phyloP scores from a whole-genome alignment of 202 grass and related monocot genomes.

The Dendrocalamus latiflorus region DNA sequence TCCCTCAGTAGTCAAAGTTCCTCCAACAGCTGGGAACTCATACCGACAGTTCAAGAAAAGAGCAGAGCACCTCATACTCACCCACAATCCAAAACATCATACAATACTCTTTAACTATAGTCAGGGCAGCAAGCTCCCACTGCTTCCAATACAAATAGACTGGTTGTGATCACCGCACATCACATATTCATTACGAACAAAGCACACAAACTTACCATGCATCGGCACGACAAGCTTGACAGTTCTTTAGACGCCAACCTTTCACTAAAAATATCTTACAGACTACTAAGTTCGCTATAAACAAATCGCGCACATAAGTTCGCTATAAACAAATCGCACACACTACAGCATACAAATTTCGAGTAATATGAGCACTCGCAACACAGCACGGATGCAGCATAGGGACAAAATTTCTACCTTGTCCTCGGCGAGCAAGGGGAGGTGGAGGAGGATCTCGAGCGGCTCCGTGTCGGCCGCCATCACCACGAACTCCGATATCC shows the following conservation, averaged over 20 bases:
- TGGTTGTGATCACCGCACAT: neutral
- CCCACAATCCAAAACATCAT: neutral
- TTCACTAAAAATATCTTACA: neutral
- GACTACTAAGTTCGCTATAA: neutral
- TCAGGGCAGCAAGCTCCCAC: neutral
- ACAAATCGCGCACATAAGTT: neutral
- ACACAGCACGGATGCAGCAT: neutral
- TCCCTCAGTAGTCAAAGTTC: neutral
- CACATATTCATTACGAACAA: neutral
- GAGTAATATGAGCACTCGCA: neutral
- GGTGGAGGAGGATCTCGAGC: slow-evolving; percentile 90
- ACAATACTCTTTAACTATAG: neutral
- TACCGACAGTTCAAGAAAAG: neutral
- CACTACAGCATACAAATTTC: neutral
- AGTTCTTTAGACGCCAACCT: neutral
- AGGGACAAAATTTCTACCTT: slow-evolving; percentile 36
- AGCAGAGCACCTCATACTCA: neutral
- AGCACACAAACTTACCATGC: neutral
- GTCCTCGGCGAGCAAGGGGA: slow-evolving; percentile 83
- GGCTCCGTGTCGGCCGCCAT: slow-evolving; percentile 95
- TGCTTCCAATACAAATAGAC: neutral
- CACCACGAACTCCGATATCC: slow-evolving; percentile 89
- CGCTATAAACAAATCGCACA: neutral
- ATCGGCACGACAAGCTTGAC: neutral
- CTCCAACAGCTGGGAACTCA: neutral